A percentile compares a stretch with the other conserved stretches of the same genome.
Evolutionary conservation across 1,284 basidiomycete genomes (phyloP).

Genomic region (Cutaneotrichosporon sp.): DNA sequence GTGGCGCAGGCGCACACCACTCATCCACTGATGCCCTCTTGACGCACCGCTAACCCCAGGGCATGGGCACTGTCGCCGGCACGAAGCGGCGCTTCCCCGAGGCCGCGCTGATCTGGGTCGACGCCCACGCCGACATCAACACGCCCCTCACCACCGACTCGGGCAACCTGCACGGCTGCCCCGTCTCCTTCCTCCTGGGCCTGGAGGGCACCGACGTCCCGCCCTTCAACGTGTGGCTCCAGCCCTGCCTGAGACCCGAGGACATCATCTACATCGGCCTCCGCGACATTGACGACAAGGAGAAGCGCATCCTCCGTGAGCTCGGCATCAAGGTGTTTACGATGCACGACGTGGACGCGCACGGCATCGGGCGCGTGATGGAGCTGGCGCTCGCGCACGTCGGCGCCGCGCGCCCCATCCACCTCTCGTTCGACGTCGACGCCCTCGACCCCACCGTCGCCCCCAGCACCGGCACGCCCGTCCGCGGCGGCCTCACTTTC

Average conservation of each 20-base stretch:
- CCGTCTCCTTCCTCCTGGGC: slow-evolving; percentile 90
- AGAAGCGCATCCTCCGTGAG: slow-evolving; percentile 84
- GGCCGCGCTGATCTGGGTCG: slow-evolving; percentile 86
- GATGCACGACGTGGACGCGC: slow-evolving; percentile 98
- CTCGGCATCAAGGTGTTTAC: slow-evolving; percentile 90
- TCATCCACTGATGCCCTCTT: too few species aligned
- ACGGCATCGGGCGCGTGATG: slow-evolving; percentile 92
- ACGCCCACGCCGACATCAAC: slow-evolving; percentile 95
- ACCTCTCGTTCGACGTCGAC: slow-evolving; percentile 96
- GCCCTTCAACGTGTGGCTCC: slow-evolving; percentile 67
- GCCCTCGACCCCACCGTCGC: slow-evolving; percentile 91
- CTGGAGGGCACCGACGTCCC: slow-evolving; percentile 65
- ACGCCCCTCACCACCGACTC: slow-evolving; percentile 80
- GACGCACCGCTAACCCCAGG: slow-evolving; percentile 59
- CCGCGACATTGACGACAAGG: slow-evolving; percentile 87
- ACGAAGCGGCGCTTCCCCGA: slow-evolving; percentile 59
- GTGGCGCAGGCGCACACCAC: too few species aligned
- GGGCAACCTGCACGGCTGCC: slow-evolving; percentile 98
- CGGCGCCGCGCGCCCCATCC: slow-evolving; percentile 86
- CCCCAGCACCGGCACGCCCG: slow-evolving; percentile 66
- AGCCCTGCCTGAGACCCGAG: slow-evolving; percentile 69
- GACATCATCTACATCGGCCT: slow-evolving; percentile 81
- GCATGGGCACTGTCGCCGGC: slow-evolving; percentile 72
- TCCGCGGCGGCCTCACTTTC: slow-evolving; percentile 94
- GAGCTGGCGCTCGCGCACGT: slow-evolving; percentile 95